Percentiles rank a stretch among this genome's conserved stretches.
Evolutionary conservation across 495 filamentous ascomycete genomes (phyloP).

Genomic region (Penicillium taxi): DNA sequence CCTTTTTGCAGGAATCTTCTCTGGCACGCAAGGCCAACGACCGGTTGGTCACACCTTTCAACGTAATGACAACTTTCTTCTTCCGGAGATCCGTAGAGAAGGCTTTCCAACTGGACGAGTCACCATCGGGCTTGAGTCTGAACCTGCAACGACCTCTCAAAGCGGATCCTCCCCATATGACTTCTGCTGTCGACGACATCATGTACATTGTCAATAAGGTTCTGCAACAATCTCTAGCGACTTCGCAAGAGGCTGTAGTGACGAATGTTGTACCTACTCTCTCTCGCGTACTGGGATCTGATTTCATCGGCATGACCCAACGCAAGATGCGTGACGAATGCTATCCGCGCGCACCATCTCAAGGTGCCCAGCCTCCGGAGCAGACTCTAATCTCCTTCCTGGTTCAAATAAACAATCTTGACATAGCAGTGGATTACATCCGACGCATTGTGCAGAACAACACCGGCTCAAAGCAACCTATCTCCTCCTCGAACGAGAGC

Average conservation of each 20-base stretch:
- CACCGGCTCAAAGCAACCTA: conserved; percentile 36
- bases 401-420: conserved; percentile 90
- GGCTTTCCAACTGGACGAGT: conserved; percentile 95
- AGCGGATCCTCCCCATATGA: conserved; percentile 80
- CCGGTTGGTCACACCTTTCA: conserved; percentile 69
- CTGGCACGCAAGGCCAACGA: conserved; percentile 66
- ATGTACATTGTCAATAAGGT: conserved; percentile 98
- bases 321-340: conserved; percentile 94
- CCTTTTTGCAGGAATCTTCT: conserved; percentile 64
- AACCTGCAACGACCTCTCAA: conserved; percentile 57
- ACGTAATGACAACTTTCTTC: conserved; percentile 87
- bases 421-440: conserved; percentile 81
- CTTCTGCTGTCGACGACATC: conserved; percentile 92
- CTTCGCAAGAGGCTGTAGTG: conserved; percentile 68
- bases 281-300: conserved; percentile 77
- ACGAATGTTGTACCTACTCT: conserved; percentile 70
- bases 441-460: conserved; percentile 71
- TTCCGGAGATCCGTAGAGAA: conserved; percentile 92
- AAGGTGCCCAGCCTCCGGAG: conserved; percentile 75
- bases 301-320: conserved; percentile 96
- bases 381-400: conserved; percentile 78
- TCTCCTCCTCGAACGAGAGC: conserved; percentile 14
- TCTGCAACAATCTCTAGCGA: conserved; percentile 74
- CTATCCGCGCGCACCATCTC: conserved; percentile 68
- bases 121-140: conserved; percentile 69